phyloP scores from a whole-genome alignment of 2,329 filamentous ascomycete genomes.

The Calonectria pteridis region DNA sequence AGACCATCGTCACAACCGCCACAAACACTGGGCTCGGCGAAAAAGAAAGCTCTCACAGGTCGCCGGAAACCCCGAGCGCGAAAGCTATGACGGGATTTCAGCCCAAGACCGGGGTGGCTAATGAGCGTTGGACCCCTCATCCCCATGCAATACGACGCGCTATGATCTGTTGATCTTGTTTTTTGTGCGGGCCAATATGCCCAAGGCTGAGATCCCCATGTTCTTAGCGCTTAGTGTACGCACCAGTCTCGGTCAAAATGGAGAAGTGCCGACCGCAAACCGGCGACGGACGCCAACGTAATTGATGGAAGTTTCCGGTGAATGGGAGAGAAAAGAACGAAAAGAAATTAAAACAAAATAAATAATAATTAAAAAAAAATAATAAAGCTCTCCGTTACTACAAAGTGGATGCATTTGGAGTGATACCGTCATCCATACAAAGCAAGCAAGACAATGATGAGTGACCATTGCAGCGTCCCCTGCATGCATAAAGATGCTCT shows the following conservation, averaged over 20 bases:
- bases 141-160: not conserved
- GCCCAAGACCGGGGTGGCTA: conserved; percentile 2
- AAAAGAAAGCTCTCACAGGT: not conserved
- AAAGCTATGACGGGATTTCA: conserved; percentile 2
- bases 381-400: no score
- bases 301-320: not conserved
- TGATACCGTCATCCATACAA: not conserved
- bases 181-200: not conserved
- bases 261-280: conserved; percentile 3
- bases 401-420: not conserved
- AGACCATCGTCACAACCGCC: not conserved
- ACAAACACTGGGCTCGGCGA: not conserved
- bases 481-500: not conserved
- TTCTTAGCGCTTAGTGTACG: not conserved
- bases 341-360: no score
- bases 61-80: not conserved
- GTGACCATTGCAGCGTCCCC: no score
- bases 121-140: not conserved
- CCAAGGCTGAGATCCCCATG: conserved; percentile 5
- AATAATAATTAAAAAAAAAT: not conserved
- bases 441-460: not conserved
- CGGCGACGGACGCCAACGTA: not conserved
- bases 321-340: not conserved
- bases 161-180: not conserved
- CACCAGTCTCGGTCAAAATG: conserved; percentile 1